Evolutionary conservation across 495 filamentous ascomycete species (phyloP).

Genomic region (Podospora didyma): DNA sequence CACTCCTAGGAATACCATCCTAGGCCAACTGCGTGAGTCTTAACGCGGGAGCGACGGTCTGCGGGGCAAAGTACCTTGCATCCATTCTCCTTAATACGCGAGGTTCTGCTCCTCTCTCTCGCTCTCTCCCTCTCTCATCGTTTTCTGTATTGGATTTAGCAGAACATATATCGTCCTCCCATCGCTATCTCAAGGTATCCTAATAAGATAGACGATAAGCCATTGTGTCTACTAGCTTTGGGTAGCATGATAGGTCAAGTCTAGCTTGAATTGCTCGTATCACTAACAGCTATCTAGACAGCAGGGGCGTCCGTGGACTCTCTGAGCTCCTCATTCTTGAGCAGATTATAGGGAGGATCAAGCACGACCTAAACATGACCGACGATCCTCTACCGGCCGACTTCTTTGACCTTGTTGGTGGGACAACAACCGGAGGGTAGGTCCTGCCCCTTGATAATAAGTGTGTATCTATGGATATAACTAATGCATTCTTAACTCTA

Average conservation of each 20-base stretch:
- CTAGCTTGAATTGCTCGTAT: not conserved
- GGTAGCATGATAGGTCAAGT: not conserved
- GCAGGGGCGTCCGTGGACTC: slow-evolving; percentile 25
- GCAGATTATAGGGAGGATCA: slow-evolving; percentile 18
- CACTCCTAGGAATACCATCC: not conserved
- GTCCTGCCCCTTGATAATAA: not conserved
- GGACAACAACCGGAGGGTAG: slow-evolving; percentile 26
- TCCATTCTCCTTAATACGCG: not conserved
- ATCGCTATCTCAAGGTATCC: not conserved
- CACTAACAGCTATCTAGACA: slow-evolving; percentile 16
- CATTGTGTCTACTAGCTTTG: slow-evolving; percentile 4
- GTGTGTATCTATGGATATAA: slow-evolving; percentile 1
- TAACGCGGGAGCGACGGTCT: not conserved
- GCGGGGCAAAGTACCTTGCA: not conserved
- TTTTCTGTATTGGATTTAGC: not conserved
- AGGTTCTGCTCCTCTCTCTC: not conserved
- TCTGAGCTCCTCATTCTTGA: slow-evolving; percentile 23
- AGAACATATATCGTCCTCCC: not conserved
- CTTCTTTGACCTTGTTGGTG: slow-evolving; percentile 26
- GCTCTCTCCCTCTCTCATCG: not conserved
- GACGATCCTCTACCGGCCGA: slow-evolving; percentile 18
- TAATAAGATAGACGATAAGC: slow-evolving; percentile 3
- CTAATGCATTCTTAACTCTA: not conserved
- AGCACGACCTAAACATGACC: slow-evolving; percentile 5
- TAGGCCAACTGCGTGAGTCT: not conserved